Evolutionary conservation across 495 filamentous ascomycete genomes (phyloP).

Genomic region (Hypoxylon intermedium): DNA sequence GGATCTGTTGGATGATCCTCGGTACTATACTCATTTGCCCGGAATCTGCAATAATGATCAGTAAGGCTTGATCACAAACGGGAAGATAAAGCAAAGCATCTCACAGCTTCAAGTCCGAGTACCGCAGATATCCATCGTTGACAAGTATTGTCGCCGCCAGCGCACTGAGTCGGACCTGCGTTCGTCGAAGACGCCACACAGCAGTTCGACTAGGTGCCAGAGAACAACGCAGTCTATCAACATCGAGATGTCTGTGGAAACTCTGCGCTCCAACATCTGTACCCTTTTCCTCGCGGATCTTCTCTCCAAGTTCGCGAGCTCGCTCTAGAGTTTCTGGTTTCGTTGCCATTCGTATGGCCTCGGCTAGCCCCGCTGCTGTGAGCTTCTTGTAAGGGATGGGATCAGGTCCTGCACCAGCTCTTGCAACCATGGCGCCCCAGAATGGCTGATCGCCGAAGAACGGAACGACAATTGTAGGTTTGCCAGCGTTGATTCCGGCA

Average conservation of each 20-base stretch:
- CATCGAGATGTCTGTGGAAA: constrained; percentile 72
- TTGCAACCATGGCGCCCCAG: constrained; percentile 79
- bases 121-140: constrained; percentile 65
- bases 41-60: constrained; percentile 59
- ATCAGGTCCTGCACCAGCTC: constrained; percentile 72
- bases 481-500: constrained; percentile 70
- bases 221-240: constrained; percentile 66
- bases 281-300: constrained; percentile 71
- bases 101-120: constrained; percentile 73
- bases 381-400: constrained; percentile 76
- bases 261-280: constrained; percentile 66
- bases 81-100: constrained; percentile 25
- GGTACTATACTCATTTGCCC: constrained; percentile 71
- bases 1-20: constrained; percentile 76
- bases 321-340: constrained; percentile 61
- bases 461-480: constrained; percentile 78
- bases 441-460: constrained; percentile 90
- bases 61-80: not conserved
- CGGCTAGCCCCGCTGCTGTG: constrained; percentile 66
- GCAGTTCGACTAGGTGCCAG: constrained; percentile 70
- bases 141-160: constrained; percentile 72
- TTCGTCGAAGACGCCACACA: constrained; percentile 72
- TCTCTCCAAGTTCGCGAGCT: constrained; percentile 64
- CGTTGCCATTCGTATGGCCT: constrained; percentile 65
- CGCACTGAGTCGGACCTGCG: constrained; percentile 67